phyloP scores from a whole-genome alignment of 2,329 filamentous ascomycete genomes.

The Fusarium scirpi region DNA sequence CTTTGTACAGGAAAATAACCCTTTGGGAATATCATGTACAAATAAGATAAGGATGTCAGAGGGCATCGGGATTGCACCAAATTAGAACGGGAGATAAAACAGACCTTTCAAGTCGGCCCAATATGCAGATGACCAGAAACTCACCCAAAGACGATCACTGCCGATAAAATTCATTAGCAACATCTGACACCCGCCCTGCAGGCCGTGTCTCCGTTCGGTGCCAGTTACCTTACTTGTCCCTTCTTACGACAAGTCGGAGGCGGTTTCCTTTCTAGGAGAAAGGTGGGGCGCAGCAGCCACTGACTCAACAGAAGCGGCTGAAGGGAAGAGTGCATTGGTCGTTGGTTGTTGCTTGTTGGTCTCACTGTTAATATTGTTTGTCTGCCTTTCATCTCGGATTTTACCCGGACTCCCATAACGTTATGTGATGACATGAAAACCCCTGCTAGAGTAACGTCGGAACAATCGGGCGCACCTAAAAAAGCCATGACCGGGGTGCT shows the following conservation, averaged over 20 bases:
- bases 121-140: neutral
- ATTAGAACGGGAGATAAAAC: neutral
- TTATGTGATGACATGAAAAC: neutral
- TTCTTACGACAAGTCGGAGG: neutral
- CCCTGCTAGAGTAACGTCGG: neutral
- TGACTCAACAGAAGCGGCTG: neutral
- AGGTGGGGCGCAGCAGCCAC: neutral
- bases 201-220: neutral
- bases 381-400: neutral
- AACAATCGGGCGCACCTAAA: neutral
- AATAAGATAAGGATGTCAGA: no score
- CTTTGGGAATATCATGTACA: no score
- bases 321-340: neutral
- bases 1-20: no score
- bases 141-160: neutral
- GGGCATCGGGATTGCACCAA: neutral
- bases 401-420: neutral
- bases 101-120: no score
- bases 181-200: neutral
- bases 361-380: neutral
- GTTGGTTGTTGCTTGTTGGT: neutral
- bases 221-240: neutral
- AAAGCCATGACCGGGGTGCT: neutral
- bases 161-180: neutral
- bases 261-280: neutral